Evolutionary conservation across 345 rosid species (phyloP), one percentile per base, ranked within the genome.

Genomic region (Arabidopsis suecica): DNA sequence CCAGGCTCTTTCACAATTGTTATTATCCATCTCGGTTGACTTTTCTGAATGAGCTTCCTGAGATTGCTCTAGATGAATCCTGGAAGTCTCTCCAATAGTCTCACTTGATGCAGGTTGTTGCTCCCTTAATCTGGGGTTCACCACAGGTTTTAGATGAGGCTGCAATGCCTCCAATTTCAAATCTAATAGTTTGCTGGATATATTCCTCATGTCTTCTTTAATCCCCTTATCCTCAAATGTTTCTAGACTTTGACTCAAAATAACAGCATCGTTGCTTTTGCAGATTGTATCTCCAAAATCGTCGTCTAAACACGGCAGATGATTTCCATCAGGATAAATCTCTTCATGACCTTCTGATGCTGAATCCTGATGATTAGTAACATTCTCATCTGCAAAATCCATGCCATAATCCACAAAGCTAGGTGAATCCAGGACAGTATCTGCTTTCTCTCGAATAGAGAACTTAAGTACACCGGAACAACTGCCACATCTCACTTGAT

Each of bases 401-500:
- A 47, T 66, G 34, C 44, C 11, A n/a, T 53, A 57, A 47, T 57
- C 66, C 22, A 57, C 23, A 55, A 65, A 55, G 47, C 38, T 25
- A 48, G 77, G 81, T 50, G 73, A 65, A 65, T 72, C 58, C 14
- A 14, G 45, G 53, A 84, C 79, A 23, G 80, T 82, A 79, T 84
- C 89, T 45, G 40, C 81, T 79, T 82, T 76, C 38, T 78, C 60
- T 75, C 61, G 63, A 69, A 78, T 75, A 7, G 88, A 88, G 64
- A 89, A 87, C 81, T 83, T 83, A 44, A 89, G 86, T 49, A 88
- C 75, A 57, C 77, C 78, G 14, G 85, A 82, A 71, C 98, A 94
- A 67, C 88, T 85, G 50, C 96, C 93, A 63, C 98, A 94, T 71
- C 72, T 87, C 63, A 94, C 87, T 74, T 40, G 81, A 82, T 88